Conservation (phyloP, 225 moss, liverwort and hornwort species). For the Marchantia paleacea region DNA sequence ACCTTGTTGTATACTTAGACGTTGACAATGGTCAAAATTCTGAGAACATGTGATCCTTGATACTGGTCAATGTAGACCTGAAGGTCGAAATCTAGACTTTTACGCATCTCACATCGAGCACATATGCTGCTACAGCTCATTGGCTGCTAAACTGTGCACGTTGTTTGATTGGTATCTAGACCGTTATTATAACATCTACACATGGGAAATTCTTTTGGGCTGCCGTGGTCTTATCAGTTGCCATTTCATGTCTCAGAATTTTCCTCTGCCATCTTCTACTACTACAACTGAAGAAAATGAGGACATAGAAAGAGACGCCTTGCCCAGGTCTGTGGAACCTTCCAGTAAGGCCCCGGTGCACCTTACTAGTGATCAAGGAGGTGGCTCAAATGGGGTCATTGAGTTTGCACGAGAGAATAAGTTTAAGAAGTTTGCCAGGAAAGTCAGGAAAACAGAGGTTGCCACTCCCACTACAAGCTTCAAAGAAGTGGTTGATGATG, state of each 20-base stretch:
- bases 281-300: not conserved
- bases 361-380: not conserved
- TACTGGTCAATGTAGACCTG: too few relatives aligned
- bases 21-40: too few relatives aligned
- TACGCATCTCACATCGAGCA: too few relatives aligned
- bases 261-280: not conserved
- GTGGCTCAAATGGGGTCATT: not conserved
- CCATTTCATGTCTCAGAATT: not conserved
- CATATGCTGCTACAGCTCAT: too few relatives aligned
- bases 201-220: too few relatives aligned
- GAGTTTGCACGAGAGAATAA: not conserved
- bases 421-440: slow-evolving; percentile 9
- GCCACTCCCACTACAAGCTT: not conserved
- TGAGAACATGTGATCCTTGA: too few relatives aligned
- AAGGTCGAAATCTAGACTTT: too few relatives aligned
- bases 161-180: too few relatives aligned
- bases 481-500: slow-evolving; percentile 1
- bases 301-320: not conserved
- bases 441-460: not conserved
- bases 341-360: not conserved
- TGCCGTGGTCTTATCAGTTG: too few relatives aligned
- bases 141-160: too few relatives aligned
- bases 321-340: slow-evolving; percentile 1
- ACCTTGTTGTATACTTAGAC: too few relatives aligned
- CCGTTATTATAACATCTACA: too few relatives aligned